phyloP scores from a whole-genome alignment of 768 basidiomycete genomes.

The Melanogaster broomeanus region DNA sequence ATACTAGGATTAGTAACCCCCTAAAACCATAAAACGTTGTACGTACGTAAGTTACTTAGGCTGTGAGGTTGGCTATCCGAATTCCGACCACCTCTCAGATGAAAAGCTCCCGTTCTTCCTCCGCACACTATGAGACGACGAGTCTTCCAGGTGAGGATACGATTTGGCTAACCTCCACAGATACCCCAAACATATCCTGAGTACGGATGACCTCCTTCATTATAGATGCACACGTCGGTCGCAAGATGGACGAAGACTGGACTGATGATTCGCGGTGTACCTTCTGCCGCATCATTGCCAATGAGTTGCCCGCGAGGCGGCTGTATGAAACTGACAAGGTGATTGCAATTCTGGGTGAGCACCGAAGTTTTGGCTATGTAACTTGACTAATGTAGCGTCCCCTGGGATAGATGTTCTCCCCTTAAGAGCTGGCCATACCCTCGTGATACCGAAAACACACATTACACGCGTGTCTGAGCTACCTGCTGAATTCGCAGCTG shows the following conservation, averaged over 20 bases:
- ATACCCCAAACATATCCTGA: neutral
- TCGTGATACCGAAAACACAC: constrained; percentile 71
- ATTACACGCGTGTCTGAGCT: constrained; percentile 64
- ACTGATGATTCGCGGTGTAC: constrained; percentile 46
- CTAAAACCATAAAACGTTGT: too few species aligned
- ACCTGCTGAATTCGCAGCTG: constrained; percentile 57
- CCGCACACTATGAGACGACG: neutral
- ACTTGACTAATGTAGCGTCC: neutral
- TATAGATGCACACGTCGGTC: constrained; percentile 59
- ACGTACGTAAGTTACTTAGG: too few species aligned
- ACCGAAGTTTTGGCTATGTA: constrained; percentile 7
- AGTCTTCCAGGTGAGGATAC: neutral
- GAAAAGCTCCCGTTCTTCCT: neutral
- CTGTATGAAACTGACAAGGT: constrained; percentile 66
- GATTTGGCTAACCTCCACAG: neutral
- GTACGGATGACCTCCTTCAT: constrained; percentile 72
- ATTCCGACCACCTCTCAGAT: too few species aligned
- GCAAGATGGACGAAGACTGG: constrained; percentile 52
- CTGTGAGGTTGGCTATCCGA: too few species aligned
- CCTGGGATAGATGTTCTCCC: constrained; percentile 61
- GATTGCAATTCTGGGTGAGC: constrained; percentile 62
- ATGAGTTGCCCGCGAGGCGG: constrained; percentile 46
- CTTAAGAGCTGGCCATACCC: constrained; percentile 63
- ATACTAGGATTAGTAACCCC: too few species aligned
- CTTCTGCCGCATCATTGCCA: constrained; percentile 66